A percentile compares a stretch with the other conserved stretches of the same genome.
phyloP scores from a whole-genome alignment of 495 filamentous ascomycete genomes.

The Penicillium salamii region DNA sequence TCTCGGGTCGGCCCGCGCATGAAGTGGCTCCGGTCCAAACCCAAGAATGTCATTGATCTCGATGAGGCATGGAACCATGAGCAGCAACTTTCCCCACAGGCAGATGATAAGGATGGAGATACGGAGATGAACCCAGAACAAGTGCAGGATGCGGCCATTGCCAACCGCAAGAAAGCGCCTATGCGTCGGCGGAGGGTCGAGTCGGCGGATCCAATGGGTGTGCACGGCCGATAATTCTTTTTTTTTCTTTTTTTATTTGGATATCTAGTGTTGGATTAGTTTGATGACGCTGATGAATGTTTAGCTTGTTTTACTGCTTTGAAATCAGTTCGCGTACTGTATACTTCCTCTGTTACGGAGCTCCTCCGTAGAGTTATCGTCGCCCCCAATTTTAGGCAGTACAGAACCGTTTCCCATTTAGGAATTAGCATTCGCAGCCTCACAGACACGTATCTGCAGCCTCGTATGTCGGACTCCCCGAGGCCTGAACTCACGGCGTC shows the following conservation, averaged over 20 bases:
- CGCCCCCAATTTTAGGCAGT: background rate
- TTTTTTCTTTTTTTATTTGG: too few relatives aligned
- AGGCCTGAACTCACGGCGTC: too few relatives aligned
- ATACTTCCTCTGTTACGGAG: slow-evolving; percentile 6
- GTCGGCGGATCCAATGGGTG: slow-evolving; percentile 34
- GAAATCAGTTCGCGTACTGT: slow-evolving; percentile 16
- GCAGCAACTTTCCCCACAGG: slow-evolving; percentile 30
- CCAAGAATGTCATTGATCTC: slow-evolving; percentile 71
- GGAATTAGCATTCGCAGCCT: too few relatives aligned
- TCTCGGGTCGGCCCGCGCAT: slow-evolving; percentile 87
- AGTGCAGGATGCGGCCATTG: slow-evolving; percentile 38
- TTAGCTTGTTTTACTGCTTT: slow-evolving; percentile 16
- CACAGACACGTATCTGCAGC: too few relatives aligned
- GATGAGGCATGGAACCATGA: slow-evolving; percentile 59
- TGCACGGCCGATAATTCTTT: slow-evolving; percentile 34
- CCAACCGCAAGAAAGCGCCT: slow-evolving; percentile 49
- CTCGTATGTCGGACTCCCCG: too few relatives aligned
- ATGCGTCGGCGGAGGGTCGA: slow-evolving; percentile 44
- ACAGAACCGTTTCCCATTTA: too few relatives aligned
- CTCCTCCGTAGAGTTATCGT: background rate
- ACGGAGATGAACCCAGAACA: slow-evolving; percentile 32
- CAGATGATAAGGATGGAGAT: slow-evolving; percentile 50
- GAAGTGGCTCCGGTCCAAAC: slow-evolving; percentile 90
- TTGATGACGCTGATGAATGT: slow-evolving; percentile 16
- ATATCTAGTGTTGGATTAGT: background rate